A percentile compares a stretch with the other conserved stretches of the same genome.
Conservation (phyloP, 208 protist species). For the Leishmania tarentolae region DNA sequence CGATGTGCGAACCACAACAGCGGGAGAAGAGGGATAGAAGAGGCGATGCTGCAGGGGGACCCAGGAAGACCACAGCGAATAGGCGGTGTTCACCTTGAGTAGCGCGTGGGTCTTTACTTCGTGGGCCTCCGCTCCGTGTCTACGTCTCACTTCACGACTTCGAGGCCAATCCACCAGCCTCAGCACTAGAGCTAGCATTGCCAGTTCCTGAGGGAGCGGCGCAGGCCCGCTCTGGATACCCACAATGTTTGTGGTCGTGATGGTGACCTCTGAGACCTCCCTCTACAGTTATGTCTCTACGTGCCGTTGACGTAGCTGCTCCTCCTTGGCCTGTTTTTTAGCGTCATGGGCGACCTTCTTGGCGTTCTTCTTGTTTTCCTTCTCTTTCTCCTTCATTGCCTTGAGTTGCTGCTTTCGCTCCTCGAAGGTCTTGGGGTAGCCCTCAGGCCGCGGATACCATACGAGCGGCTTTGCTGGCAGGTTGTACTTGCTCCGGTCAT, state of each 20-base stretch:
- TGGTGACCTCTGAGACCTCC: neutral
- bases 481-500: constrained; percentile 69
- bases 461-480: constrained; percentile 46
- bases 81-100: neutral
- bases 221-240: too few relatives aligned
- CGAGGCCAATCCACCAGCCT: neutral
- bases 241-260: neutral
- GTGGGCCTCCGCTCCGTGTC: neutral
- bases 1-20: neutral
- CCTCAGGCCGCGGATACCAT: constrained; percentile 50
- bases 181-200: neutral
- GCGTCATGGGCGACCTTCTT: constrained; percentile 32
- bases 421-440: constrained; percentile 45
- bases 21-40: neutral
- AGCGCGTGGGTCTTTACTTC: neutral
- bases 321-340: constrained; percentile 19
- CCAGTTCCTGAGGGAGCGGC: neutral
- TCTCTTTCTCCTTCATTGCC: constrained; percentile 40
- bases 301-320: constrained; percentile 11
- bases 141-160: neutral
- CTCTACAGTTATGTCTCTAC: constrained; percentile 10
- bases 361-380: constrained; percentile 25
- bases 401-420: constrained; percentile 44
- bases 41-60: too few relatives aligned
- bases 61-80: neutral